phyloP scores from a whole-genome alignment of 768 basidiomycete genomes.

The Jaapia argillacea region DNA sequence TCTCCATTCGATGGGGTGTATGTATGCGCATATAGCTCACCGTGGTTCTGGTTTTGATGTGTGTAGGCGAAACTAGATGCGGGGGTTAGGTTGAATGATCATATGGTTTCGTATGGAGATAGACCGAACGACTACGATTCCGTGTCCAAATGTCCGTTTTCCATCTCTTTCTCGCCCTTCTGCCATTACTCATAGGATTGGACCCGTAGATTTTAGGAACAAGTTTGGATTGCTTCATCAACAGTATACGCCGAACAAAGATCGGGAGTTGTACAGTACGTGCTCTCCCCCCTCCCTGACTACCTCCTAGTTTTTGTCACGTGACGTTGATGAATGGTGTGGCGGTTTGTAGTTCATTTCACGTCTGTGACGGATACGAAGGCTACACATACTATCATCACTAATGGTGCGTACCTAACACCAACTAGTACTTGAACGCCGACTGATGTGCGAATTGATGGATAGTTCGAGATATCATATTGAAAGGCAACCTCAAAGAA shows the following conservation, averaged over 20 bases:
- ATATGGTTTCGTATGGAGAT: constrained; percentile 65
- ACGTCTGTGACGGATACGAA: constrained; percentile 79
- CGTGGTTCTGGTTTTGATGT: neutral
- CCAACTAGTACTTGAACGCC: neutral
- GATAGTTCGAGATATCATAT: constrained; percentile 37
- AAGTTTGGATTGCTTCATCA: constrained; percentile 69
- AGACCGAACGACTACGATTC: constrained; percentile 72
- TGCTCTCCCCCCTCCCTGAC: constrained; percentile 6
- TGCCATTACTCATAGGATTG: constrained; percentile 1
- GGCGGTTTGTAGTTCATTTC: constrained; percentile 73
- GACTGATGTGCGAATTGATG: constrained; percentile 2
- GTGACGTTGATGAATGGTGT: no score
- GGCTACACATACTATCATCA: constrained; percentile 63
- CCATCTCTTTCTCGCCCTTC: neutral
- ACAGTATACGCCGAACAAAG: constrained; percentile 54
- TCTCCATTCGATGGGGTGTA: neutral
- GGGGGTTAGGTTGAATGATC: constrained; percentile 60
- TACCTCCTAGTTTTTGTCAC: constrained; percentile 1
- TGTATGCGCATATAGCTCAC: neutral
- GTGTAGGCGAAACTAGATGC: constrained; percentile 62
- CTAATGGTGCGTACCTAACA: constrained; percentile 40
- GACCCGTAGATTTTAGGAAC: constrained; percentile 50
- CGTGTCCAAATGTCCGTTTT: constrained; percentile 57
- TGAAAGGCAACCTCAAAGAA: constrained; percentile 18
- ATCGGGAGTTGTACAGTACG: constrained; percentile 66